Conservation (phyloP, 306 rosid genomes). For the Pachyrhizus erosus region DNA sequence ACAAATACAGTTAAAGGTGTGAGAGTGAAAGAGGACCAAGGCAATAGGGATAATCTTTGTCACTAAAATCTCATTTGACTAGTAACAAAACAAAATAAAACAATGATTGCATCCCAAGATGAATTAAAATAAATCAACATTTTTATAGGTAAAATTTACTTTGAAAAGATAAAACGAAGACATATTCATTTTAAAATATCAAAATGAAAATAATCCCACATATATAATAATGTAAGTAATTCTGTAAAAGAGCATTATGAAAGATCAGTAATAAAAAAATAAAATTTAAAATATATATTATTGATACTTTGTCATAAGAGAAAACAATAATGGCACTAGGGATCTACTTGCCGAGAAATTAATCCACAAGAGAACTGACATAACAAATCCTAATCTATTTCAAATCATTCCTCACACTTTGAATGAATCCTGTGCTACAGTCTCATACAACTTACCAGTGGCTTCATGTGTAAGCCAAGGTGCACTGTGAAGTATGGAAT, state of each 20-base stretch:
- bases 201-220: background rate
- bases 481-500: conserved; percentile 41
- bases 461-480: conserved; percentile 48
- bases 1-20: conserved; percentile 18
- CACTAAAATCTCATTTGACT: conserved; percentile 16
- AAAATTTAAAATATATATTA: conserved; percentile 1
- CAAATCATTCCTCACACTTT: conserved; percentile 15
- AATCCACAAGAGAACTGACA: background rate
- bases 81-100: conserved; percentile 9
- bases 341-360: conserved; percentile 1
- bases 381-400: background rate
- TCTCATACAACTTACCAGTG: conserved; percentile 50
- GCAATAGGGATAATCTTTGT: background rate
- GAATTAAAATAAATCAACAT: conserved; percentile 15
- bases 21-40: background rate
- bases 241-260: background rate
- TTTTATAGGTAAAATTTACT: background rate
- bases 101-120: background rate
- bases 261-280: conserved; percentile 15
- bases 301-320: background rate
- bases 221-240: background rate
- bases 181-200: background rate
- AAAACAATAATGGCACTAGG: background rate
- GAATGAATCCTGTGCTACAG: background rate
- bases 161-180: background rate